phyloP scores from a whole-genome alignment of 768 basidiomycete species.

The Tulasnella sp. region DNA sequence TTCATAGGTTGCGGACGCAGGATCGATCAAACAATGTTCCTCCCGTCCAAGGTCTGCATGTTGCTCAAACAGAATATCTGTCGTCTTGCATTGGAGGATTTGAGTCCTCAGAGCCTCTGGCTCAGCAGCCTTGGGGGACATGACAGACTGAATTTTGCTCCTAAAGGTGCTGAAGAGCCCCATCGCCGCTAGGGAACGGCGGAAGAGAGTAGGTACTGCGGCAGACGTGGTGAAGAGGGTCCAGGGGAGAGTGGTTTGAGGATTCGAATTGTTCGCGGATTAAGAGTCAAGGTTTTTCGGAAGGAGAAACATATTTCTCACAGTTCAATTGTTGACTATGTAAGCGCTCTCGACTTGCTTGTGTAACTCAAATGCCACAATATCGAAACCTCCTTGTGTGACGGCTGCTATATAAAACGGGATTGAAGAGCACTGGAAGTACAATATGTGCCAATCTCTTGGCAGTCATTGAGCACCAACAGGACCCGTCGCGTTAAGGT shows the following conservation, averaged over 20 bases:
- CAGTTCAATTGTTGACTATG: not conserved
- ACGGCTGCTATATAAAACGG: too few species aligned
- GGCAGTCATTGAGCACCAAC: too few species aligned
- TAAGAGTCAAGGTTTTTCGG: slow-evolving; percentile 19
- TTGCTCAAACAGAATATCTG: slow-evolving; percentile 20
- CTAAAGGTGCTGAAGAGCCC: not conserved
- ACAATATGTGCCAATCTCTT: too few species aligned
- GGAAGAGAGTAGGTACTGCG: slow-evolving; percentile 1
- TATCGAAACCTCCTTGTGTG: too few species aligned
- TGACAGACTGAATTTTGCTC: not conserved
- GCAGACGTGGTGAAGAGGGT: slow-evolving; percentile 11
- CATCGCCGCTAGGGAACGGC: slow-evolving; percentile 2
- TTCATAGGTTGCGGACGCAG: slow-evolving; percentile 53
- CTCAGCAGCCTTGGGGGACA: not conserved
- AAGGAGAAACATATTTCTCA: not conserved
- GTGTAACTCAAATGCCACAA: too few species aligned
- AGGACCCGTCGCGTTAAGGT: too few species aligned
- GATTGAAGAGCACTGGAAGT: too few species aligned
- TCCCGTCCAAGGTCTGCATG: not conserved
- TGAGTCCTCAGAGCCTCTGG: not conserved
- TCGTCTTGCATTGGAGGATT: not conserved
- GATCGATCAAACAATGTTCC: slow-evolving; percentile 37
- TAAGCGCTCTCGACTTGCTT: not conserved
- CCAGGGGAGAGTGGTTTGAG: not conserved
- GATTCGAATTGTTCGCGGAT: not conserved